Evolutionary conservation across 176 grass and related monocot species (phyloP).

Genomic region (Carex littledalei): DNA sequence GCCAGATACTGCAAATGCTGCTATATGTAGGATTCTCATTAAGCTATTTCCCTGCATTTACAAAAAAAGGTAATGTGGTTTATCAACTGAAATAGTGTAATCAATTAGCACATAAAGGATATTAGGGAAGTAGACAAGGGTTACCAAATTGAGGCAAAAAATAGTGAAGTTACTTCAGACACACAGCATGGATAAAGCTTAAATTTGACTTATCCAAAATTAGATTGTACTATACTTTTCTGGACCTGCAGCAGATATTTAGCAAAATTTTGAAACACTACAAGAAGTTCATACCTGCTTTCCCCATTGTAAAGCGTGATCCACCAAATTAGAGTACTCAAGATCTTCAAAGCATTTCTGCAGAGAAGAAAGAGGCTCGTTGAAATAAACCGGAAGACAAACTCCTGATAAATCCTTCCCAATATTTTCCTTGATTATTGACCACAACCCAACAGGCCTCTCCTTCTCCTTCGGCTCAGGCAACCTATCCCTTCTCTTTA

Average conservation of each 20-base stretch:
- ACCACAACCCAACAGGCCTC: conserved; percentile 89
- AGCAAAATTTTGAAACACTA: background rate
- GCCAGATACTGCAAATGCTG: conserved; percentile 90
- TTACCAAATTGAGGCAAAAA: background rate
- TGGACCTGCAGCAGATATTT: background rate
- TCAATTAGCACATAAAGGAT: background rate
- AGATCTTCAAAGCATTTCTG: conserved; percentile 99
- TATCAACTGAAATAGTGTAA: conserved; percentile 5
- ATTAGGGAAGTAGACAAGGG: background rate
- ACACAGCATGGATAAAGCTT: background rate
- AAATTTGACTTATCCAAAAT: background rate
- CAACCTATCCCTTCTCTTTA: conserved; percentile 67
- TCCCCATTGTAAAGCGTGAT: conserved; percentile 66
- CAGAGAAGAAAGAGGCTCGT: conserved; percentile 86
- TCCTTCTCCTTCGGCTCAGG: conserved; percentile 94
- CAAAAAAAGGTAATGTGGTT: background rate
- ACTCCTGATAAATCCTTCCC: conserved; percentile 96
- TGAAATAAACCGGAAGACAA: conserved; percentile 97
- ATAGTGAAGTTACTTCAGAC: background rate
- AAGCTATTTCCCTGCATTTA: conserved; percentile 74
- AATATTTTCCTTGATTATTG: conserved; percentile 99
- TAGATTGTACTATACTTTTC: background rate
- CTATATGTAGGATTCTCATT: conserved; percentile 84
- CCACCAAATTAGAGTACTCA: conserved; percentile 89
- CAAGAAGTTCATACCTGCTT: conserved; percentile 48